Evolutionary conservation across 2,329 filamentous ascomycete genomes (phyloP), one percentile per base, ranked within the genome.

Genomic region (Talaromyces amestolkiae): DNA sequence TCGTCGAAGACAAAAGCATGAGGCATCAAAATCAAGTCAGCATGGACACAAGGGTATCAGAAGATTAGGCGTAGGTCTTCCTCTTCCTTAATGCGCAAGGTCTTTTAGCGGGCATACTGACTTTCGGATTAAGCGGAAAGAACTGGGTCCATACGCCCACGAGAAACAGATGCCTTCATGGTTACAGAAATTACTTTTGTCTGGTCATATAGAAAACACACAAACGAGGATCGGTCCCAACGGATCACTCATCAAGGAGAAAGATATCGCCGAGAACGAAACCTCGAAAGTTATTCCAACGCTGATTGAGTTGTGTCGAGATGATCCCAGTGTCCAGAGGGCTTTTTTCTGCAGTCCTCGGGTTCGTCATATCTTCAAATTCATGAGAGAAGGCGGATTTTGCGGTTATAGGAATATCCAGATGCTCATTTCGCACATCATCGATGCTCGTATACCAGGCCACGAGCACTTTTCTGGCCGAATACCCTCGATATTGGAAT

Each of bases 371-470:
- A 84, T 98, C 31, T 91, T 91, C 61, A 96, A 96, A 72, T 83
- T 96, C 61, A 85, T 84, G n/a, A 84, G 82, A 67, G 93, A 97
- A 79, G 93, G 93, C 24, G 91, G 92, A 6, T 98, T 98, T 75
- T 98, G 94, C 74, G 94, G 94, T 3, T 98, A 97, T 75, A 86
- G 94, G 47, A 98, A 96, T 73, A 96, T 97, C 37, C 95, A 98
- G 75, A 96, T 96, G 88, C 78, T 97, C 70, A 81, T 90, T 15
- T 94, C 93, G 0, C 93, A 92, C 74, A 86, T 97, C 22, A 86
- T 89, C 66, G 85, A 84, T 9, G 79, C 86, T 1, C 76, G 80
- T 45, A 82, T 81, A 13, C 77, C 81, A 13, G 91, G 90, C 0
- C 77, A 84, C 67, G 81, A 88, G 47, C 78, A 81, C 58, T 91